phyloP scores from a whole-genome alignment of 139 green algal genomes.

The Tetratostichococcus sp. region DNA sequence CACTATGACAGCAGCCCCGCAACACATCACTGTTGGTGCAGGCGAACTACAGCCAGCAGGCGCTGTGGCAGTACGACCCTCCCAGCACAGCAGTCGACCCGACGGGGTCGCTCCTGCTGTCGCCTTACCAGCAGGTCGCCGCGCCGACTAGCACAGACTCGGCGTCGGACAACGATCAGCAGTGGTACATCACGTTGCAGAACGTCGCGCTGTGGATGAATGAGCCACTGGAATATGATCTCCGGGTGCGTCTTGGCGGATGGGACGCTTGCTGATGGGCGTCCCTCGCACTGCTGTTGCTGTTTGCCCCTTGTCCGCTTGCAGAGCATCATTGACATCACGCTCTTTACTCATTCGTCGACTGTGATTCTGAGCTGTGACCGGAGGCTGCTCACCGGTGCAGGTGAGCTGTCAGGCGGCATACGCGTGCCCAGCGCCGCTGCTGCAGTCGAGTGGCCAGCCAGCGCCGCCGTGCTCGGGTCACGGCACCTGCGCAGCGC shows the following conservation, averaged over 20 bases:
- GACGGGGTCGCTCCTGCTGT: neutral
- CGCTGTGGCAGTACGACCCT: neutral
- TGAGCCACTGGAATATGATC: neutral
- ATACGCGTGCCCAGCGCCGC: neutral
- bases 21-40: no score
- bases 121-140: neutral
- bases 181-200: constrained; percentile 9
- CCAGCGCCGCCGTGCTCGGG: neutral
- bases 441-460: neutral
- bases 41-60: neutral
- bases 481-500: neutral
- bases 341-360: no score
- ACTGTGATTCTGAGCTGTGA: no score
- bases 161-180: neutral
- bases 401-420: neutral
- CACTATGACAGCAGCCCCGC: no score
- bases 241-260: neutral
- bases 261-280: no score
- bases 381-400: no score
- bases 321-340: no score
- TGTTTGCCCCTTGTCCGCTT: no score
- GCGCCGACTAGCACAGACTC: neutral
- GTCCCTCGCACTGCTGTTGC: no score
- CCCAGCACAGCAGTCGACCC: neutral
- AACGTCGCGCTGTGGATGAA: constrained; percentile 1